Base-by-base conservation (phyloP, 352 stramenopile genomes). In the Pythium coloratum region DNA sequence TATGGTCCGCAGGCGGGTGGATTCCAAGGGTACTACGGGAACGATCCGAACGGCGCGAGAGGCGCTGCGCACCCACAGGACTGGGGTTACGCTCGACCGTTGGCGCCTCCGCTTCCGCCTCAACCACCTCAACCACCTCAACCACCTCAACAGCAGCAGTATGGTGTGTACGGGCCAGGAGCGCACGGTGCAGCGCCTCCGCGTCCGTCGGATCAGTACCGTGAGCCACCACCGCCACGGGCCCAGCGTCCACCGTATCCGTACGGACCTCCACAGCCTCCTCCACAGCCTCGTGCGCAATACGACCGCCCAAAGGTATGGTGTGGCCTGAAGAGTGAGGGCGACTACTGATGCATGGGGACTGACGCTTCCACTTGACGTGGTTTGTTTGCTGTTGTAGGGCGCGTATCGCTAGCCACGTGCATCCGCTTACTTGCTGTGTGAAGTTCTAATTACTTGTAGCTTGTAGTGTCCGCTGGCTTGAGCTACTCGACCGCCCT, bases 261-360 rank as follows among this genome's bases (percentile, higher is more conserved):
- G 18, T 62, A 61, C 53, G 51, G 28, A 50, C 54, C 46, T 53
- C 46, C 46, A 5, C 46, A 59, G 34, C 55, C 64, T 36, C 55
- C 54, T 30, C 28, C 28, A 30, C 28, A 30, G 28, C 28, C 28
- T 6, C n/a, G 16, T 1, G 28, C 42, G 16, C 32, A 24, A 24
- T 70, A 55, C 56, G 46, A 47, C 32, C 55, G 56, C n/a, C 47
- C 55, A 26, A 60, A 70, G 64, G 64, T 70, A 47, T 57, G n/a
- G 32, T 36, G 3, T 12, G 28, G 26, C 36, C 10, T 24, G 5
- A 9, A 36, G 10, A 16, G 16, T 38, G 36, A 9, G 2, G 49
- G 54, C 14, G 33, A 32, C 6, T 10, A 32, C 6, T 10, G 6
- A 30, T 9, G 20, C 14, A 16, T 30, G 46, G 6, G 20, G 46